phyloP scores from a whole-genome alignment of 192 early-diverging fungal species.

The Chytriomyces confervae region DNA sequence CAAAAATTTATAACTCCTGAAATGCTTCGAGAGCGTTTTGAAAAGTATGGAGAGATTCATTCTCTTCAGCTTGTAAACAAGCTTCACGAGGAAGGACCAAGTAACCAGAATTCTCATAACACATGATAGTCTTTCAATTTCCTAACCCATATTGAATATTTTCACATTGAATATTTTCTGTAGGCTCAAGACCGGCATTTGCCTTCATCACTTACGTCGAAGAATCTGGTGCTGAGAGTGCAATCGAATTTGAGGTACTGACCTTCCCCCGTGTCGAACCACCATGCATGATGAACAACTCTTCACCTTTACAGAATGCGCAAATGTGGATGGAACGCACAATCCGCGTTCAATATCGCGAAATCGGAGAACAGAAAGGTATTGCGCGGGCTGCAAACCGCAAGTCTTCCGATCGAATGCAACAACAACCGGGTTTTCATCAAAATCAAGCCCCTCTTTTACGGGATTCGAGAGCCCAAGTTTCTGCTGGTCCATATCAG shows the following conservation, averaged over 20 bases:
- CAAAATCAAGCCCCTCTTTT: neutral
- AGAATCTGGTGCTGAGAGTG: conserved; percentile 51
- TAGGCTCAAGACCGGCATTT: conserved; percentile 55
- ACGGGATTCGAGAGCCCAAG: neutral
- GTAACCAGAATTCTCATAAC: neutral
- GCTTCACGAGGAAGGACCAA: conserved; percentile 20
- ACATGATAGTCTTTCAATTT: neutral
- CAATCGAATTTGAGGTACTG: conserved; percentile 60
- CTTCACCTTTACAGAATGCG: conserved; percentile 34
- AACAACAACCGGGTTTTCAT: neutral
- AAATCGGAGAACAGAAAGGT: conserved; percentile 36
- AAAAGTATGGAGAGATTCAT: conserved; percentile 60
- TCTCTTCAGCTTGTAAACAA: conserved; percentile 59
- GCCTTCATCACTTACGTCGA: conserved; percentile 69
- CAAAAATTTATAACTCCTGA: conserved; percentile 48
- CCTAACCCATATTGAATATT: neutral
- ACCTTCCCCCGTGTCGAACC: neutral
- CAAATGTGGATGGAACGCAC: conserved; percentile 42
- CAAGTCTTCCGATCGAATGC: neutral
- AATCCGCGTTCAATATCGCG: conserved; percentile 50
- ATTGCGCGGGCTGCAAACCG: neutral
- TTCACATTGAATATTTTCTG: neutral
- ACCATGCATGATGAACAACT: neutral
- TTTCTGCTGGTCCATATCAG: neutral
- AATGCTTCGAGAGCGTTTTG: conserved; percentile 58